These are phyloP conservation scores for Tuber melanosporum DNA, from an alignment of 495 filamentous ascomycete genomes.

Conservation along the genomic window DNA sequence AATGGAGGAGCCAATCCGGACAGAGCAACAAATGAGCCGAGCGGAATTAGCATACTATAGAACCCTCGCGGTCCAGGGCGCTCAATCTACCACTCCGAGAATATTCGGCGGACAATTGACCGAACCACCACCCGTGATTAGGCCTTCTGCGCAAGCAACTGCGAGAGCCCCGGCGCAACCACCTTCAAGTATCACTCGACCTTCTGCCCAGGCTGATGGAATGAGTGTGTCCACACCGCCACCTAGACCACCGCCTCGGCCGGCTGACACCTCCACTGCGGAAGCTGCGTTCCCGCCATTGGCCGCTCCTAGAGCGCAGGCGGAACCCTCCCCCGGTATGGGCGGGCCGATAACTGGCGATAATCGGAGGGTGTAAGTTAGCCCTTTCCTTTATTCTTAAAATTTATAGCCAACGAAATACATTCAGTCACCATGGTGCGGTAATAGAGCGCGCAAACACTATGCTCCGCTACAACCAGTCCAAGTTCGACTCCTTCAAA, in stretches of 20 bases:
- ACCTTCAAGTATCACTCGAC: not conserved
- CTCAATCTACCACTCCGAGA: slow-evolving; percentile 67
- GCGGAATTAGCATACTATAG: slow-evolving; percentile 90
- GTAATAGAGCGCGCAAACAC: slow-evolving; percentile 79
- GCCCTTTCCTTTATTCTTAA: not conserved
- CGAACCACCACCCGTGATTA: slow-evolving; percentile 34
- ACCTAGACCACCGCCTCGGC: slow-evolving; percentile 25
- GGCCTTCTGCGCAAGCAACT: slow-evolving; percentile 13
- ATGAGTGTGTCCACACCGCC: slow-evolving; percentile 26
- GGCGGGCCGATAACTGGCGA: slow-evolving; percentile 2
- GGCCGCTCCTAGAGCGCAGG: slow-evolving; percentile 1
- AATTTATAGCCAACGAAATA: slow-evolving; percentile 7
- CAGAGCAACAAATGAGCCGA: slow-evolving; percentile 72
- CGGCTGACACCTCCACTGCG: slow-evolving; percentile 30
- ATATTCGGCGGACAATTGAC: slow-evolving; percentile 79
- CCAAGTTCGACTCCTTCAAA: slow-evolving; percentile 71
- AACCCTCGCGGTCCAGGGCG: slow-evolving; percentile 82
- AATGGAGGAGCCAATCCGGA: slow-evolving; percentile 73
- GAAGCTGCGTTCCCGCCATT: slow-evolving; percentile 35
- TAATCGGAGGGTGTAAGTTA: slow-evolving; percentile 20
- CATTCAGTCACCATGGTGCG: slow-evolving; percentile 50
- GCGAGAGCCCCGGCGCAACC: not conserved
- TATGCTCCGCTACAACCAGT: slow-evolving; percentile 64
- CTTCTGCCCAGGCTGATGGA: slow-evolving; percentile 12
- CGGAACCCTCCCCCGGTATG: slow-evolving; percentile 13